These are phyloP conservation scores for Oxyria digyna DNA, from an alignment of 148 eudicot species.

Conservation along the genomic window DNA sequence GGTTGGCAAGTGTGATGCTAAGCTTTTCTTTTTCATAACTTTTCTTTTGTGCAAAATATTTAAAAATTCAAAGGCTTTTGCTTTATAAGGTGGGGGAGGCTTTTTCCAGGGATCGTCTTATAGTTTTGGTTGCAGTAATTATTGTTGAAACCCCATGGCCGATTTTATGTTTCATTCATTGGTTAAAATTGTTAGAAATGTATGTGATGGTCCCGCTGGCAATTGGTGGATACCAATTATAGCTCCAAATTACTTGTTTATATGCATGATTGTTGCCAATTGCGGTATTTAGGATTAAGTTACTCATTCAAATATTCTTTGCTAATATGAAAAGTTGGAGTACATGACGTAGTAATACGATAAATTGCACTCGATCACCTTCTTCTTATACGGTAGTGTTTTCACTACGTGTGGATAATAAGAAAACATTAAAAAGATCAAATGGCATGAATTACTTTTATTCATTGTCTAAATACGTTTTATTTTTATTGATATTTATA, in stretches of 20 bases:
- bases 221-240: not conserved
- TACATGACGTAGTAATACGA: too few species aligned
- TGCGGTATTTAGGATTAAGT: too few species aligned
- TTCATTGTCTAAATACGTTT: too few species aligned
- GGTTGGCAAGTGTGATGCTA: slow-evolving; percentile 1
- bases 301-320: too few species aligned
- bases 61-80: not conserved
- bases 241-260: not conserved
- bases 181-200: not conserved
- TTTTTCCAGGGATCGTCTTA: not conserved
- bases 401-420: too few species aligned
- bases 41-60: not conserved
- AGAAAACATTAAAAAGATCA: too few species aligned
- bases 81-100: not conserved
- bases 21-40: not conserved
- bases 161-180: not conserved
- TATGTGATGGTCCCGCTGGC: slow-evolving; percentile 1
- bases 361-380: too few species aligned
- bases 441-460: too few species aligned
- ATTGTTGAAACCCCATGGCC: not conserved
- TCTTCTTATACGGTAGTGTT: too few species aligned
- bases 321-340: too few species aligned
- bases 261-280: not conserved
- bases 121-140: not conserved
- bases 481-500: too few species aligned